phyloP scores from a whole-genome alignment of 208 protist species.

The Acanthamoeba lenticulata region DNA sequence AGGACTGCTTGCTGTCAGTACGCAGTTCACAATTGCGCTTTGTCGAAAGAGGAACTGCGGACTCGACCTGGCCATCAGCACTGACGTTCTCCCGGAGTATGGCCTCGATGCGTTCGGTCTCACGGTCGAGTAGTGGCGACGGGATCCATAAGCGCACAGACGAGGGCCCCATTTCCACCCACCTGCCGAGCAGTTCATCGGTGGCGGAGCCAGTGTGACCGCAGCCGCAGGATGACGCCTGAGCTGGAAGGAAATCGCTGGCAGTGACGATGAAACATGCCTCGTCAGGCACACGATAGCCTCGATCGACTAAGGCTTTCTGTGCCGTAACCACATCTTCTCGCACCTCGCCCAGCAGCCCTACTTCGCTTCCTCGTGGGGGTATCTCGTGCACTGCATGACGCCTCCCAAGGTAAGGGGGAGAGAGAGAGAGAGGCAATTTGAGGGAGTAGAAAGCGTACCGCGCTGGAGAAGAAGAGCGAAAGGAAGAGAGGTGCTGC shows the following conservation, averaged over 20 bases:
- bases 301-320: neutral
- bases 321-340: neutral
- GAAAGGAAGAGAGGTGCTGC: neutral
- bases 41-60: too few relatives aligned
- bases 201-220: neutral
- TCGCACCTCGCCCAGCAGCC: neutral
- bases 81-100: neutral
- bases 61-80: too few relatives aligned
- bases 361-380: neutral
- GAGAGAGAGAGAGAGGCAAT: neutral
- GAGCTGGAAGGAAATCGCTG: too few relatives aligned
- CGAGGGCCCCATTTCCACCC: neutral
- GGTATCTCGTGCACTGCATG: neutral
- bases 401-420: neutral
- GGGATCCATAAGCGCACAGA: slow-evolving; percentile 9
- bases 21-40: neutral
- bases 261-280: neutral
- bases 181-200: neutral
- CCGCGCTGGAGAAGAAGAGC: neutral
- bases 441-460: neutral
- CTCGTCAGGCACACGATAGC: neutral
- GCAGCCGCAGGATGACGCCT: neutral
- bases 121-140: neutral
- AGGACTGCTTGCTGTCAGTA: neutral
- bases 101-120: neutral